phyloP scores from a whole-genome alignment of 257 asterid genomes.

The Asclepias syriaca region DNA sequence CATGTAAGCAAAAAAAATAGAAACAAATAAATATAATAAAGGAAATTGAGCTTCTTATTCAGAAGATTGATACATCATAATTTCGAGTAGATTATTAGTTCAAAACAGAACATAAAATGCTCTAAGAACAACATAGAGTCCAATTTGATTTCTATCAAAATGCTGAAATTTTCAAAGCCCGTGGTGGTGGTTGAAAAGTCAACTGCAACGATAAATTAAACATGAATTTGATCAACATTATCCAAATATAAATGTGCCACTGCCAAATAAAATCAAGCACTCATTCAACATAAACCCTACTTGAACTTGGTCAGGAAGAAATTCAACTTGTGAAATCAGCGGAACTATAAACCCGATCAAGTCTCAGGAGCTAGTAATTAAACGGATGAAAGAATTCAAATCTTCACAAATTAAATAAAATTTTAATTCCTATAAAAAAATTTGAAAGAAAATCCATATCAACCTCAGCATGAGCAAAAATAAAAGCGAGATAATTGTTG shows the following conservation, averaged over 20 bases:
- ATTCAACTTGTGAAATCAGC: neutral
- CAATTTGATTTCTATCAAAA: neutral
- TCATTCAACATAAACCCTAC: slow-evolving; percentile 12
- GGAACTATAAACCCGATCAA: neutral
- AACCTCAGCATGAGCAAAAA: slow-evolving; percentile 81
- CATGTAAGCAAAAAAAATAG: neutral
- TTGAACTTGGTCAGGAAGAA: neutral
- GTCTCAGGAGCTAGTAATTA: neutral
- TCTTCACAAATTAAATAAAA: neutral
- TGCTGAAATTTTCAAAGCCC: neutral
- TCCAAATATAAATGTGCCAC: slow-evolving; percentile 5
- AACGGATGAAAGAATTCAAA: neutral
- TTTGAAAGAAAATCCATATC: neutral
- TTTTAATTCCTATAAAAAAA: neutral
- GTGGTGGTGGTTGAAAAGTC: neutral
- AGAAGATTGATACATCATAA: neutral
- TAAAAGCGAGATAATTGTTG: slow-evolving; percentile 88
- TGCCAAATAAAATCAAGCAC: slow-evolving; percentile 13
- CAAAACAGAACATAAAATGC: neutral
- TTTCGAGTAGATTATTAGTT: neutral
- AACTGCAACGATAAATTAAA: neutral
- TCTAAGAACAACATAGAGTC: neutral
- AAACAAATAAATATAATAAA: neutral
- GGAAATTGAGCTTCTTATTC: neutral
- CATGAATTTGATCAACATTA: slow-evolving; percentile 11